These are phyloP conservation scores for Pseudotsuga menziesii DNA, from an alignment of 75 land plant species.

Conservation along the genomic window DNA sequence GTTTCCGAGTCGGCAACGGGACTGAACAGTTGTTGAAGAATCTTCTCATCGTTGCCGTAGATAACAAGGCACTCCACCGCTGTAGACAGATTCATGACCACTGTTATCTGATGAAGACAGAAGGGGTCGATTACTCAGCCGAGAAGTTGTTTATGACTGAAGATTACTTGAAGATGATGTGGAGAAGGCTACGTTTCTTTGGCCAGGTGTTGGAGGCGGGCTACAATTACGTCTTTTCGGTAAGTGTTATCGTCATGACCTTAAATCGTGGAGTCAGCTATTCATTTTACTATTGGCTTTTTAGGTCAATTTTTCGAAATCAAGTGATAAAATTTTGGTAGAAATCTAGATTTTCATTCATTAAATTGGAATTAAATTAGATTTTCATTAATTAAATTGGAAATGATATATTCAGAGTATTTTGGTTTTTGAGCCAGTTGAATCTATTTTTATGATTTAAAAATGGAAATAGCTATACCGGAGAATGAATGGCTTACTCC, in stretches of 20 bases:
- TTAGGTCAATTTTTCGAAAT: no score
- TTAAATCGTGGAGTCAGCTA: no score
- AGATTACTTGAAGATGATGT: slow-evolving; percentile 87
- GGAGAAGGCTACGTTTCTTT: slow-evolving; percentile 53
- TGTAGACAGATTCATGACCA: slow-evolving; percentile 6
- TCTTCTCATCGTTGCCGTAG: slow-evolving; percentile 32
- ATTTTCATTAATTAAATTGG: no score
- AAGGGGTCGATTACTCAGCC: slow-evolving; percentile 10
- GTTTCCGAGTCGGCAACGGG: slow-evolving; percentile 31
- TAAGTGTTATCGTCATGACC: not conserved
- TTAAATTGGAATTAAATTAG: no score
- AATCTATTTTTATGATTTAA: no score
- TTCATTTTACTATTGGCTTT: no score
- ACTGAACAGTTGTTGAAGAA: slow-evolving; percentile 26
- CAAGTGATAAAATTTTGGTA: no score
- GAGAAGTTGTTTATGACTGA: slow-evolving; percentile 19
- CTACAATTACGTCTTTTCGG: slow-evolving; percentile 10
- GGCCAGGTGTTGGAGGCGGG: slow-evolving; percentile 4
- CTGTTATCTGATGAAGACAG: slow-evolving; percentile 8
- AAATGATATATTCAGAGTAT: no score
- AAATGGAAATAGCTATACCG: no score
- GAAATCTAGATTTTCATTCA: no score
- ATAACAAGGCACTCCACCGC: slow-evolving; percentile 10
- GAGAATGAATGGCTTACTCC: no score
- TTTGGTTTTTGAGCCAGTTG: no score